A percentile compares a stretch with the other conserved stretches of the same genome.
These are phyloP conservation scores for Fusarium devonianum DNA, from an alignment of 2,329 filamentous ascomycete species.

Conservation along the genomic window DNA sequence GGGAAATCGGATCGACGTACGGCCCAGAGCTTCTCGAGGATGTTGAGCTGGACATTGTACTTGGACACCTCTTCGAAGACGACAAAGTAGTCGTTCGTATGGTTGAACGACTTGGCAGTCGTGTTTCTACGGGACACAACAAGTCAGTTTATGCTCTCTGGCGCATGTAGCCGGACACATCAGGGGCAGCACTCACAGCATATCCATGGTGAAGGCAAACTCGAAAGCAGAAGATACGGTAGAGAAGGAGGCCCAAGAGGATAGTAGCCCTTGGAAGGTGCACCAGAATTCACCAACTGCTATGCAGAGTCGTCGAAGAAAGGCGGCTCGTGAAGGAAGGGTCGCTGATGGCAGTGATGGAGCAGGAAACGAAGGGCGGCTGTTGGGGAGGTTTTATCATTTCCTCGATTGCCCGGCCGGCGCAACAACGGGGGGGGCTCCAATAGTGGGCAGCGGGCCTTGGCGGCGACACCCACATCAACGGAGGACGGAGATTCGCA, in stretches of 20 bases:
- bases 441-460: conserved; percentile 28
- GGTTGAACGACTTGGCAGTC: conserved; percentile 57
- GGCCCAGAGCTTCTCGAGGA: conserved; percentile 88
- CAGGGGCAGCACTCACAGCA: conserved; percentile 39
- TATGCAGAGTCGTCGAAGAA: conserved; percentile 32
- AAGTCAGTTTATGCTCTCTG: conserved; percentile 8
- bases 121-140: conserved; percentile 53
- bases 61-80: conserved; percentile 71
- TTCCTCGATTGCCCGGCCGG: conserved; percentile 37
- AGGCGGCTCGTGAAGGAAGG: conserved; percentile 28
- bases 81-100: conserved; percentile 60
- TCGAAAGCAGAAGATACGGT: conserved; percentile 8
- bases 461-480: conserved; percentile 15
- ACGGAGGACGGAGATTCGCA: conserved; percentile 22
- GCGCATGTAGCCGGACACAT: conserved; percentile 14
- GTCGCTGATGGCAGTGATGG: conserved; percentile 36
- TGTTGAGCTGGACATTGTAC: conserved; percentile 85
- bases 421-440: conserved; percentile 27
- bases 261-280: conserved; percentile 6
- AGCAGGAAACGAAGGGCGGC: conserved; percentile 36
- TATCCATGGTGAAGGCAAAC: conserved; percentile 32
- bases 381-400: conserved; percentile 45
- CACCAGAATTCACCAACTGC: conserved; percentile 32
- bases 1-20: conserved; percentile 54
- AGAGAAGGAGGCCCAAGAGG: conserved; percentile 13